Evolutionary conservation across 1,139 yeast species (phyloP), one percentile per base, ranked within the genome.

Genomic region (Magnusiomyces paraingens): DNA sequence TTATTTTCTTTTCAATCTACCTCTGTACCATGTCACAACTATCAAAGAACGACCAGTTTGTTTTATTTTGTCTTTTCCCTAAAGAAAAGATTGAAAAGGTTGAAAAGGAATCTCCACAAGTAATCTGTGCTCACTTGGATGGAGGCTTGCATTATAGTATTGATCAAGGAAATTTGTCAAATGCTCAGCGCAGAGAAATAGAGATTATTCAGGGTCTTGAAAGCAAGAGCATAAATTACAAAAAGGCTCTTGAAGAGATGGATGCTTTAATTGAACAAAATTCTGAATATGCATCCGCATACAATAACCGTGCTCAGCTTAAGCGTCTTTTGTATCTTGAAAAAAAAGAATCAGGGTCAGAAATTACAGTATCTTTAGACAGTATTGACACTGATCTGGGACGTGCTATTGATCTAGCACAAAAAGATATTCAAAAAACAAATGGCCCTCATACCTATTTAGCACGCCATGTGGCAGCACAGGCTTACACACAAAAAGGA

Each of bases 281-380:
- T 18, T 70, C 71, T n/a, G 20, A 51, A 3, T 66, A 67, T 47
- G 70, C 72, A 2, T 62, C 70, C 1, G 70, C 65, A 3, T 68
- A 69, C 58, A 67, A 66, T 57, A 69, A 68, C 55, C 60, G 69
- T 1, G 71, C 71, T 2, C 72, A 68, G 57, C 49, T 66, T 35
- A 50, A 54, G 3, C 60, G 70, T n/a, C 43, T 54, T 8, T 38
- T 53, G 11, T 17, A 26, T 26, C 32, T 26, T 26, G 32, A 26
- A 26, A 26, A 8, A 4, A 4, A 26, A 26, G 32, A 8, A 5
- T 5, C 32, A 5, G 8, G 8, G 8, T 26, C 32, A 26, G 32
- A 26, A 26, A 26, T 8, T 8, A 4, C 32, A 8, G 8, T 26
- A 26, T 5, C 4, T 26, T 26, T 26, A 26, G 57, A 51, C 3